Conservation (phyloP, 1,284 basidiomycete species). For the Flammula alnicola region DNA sequence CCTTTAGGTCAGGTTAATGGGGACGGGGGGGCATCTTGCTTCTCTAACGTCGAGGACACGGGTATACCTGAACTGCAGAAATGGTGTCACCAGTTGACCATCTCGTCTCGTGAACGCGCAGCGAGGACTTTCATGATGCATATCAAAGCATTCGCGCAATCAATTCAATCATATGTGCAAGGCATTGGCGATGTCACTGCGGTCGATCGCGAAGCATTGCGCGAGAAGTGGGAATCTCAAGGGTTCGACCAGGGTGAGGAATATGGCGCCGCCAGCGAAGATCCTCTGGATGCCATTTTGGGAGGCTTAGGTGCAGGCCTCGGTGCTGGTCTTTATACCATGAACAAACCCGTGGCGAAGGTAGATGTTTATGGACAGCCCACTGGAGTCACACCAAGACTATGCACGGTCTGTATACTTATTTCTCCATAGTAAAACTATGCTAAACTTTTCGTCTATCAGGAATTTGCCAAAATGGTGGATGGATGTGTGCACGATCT, state of each 20-base stretch:
- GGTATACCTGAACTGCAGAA: slow-evolving; percentile 59
- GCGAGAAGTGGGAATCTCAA: slow-evolving; percentile 57
- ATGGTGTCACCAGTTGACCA: slow-evolving; percentile 62
- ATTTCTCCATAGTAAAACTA: slow-evolving; percentile 3
- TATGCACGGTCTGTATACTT: slow-evolving; percentile 42
- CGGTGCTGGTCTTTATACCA: slow-evolving; percentile 38
- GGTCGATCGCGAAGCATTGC: slow-evolving; percentile 51
- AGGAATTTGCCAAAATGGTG: slow-evolving; percentile 54
- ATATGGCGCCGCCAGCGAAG: slow-evolving; percentile 12
- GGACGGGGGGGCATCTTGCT: slow-evolving; percentile 61
- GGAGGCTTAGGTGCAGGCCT: slow-evolving; percentile 34
- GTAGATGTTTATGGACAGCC: slow-evolving; percentile 46
- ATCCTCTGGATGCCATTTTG: slow-evolving; percentile 40
- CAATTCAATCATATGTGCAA: slow-evolving; percentile 51
- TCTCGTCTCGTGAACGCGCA: slow-evolving; percentile 57
- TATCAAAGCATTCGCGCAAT: slow-evolving; percentile 51
- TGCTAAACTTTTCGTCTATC: slow-evolving; percentile 8
- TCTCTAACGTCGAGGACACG: slow-evolving; percentile 56
- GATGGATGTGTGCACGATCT: slow-evolving; percentile 49
- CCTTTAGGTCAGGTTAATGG: slow-evolving; percentile 56
- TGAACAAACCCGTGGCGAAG: slow-evolving; percentile 48
- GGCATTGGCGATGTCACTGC: slow-evolving; percentile 55
- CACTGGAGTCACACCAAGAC: slow-evolving; percentile 49
- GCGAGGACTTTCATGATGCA: slow-evolving; percentile 52
- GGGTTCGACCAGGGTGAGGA: slow-evolving; percentile 16